Conservation (phyloP, 2,329 filamentous ascomycete genomes). For the Colletotrichum graminicola region DNA sequence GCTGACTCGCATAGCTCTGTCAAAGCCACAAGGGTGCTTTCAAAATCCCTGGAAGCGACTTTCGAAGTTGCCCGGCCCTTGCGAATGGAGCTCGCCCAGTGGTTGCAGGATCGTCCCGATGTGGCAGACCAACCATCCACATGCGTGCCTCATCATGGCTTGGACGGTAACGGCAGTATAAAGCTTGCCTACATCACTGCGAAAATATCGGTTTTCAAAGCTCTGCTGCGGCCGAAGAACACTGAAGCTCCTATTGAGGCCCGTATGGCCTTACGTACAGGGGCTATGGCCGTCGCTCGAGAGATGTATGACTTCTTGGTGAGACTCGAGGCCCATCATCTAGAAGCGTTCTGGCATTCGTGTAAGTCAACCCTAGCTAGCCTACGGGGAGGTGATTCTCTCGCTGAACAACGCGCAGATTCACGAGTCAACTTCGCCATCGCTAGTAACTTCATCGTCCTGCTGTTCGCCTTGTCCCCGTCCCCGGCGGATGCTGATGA, state of each 20-base stretch:
- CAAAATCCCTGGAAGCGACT: slow-evolving; percentile 21
- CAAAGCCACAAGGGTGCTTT: slow-evolving; percentile 13
- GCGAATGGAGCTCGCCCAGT: slow-evolving; percentile 29
- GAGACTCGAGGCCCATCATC: slow-evolving; percentile 21
- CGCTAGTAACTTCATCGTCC: slow-evolving; percentile 24
- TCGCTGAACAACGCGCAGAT: neutral
- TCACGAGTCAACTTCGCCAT: slow-evolving; percentile 37
- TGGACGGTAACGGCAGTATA: slow-evolving; percentile 27
- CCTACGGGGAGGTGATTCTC: neutral
- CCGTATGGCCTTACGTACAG: slow-evolving; percentile 21
- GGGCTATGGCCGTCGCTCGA: slow-evolving; percentile 22
- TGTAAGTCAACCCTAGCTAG: neutral
- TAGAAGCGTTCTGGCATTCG: slow-evolving; percentile 36
- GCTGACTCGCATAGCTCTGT: slow-evolving; percentile 18
- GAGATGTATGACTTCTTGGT: slow-evolving; percentile 31
- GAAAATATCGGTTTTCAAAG: slow-evolving; percentile 23
- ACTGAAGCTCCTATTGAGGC: slow-evolving; percentile 16
- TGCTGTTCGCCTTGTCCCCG: slow-evolving; percentile 20
- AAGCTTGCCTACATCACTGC: slow-evolving; percentile 30
- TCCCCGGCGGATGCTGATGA: slow-evolving; percentile 16
- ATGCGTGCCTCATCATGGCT: neutral
- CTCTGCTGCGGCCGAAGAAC: slow-evolving; percentile 19
- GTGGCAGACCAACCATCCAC: slow-evolving; percentile 16
- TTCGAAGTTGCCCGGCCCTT: slow-evolving; percentile 29
- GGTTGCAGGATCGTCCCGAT: slow-evolving; percentile 19